Evolutionary conservation across 2,329 filamentous ascomycete genomes (phyloP).

Genomic region (Diaporthe velutina): DNA sequence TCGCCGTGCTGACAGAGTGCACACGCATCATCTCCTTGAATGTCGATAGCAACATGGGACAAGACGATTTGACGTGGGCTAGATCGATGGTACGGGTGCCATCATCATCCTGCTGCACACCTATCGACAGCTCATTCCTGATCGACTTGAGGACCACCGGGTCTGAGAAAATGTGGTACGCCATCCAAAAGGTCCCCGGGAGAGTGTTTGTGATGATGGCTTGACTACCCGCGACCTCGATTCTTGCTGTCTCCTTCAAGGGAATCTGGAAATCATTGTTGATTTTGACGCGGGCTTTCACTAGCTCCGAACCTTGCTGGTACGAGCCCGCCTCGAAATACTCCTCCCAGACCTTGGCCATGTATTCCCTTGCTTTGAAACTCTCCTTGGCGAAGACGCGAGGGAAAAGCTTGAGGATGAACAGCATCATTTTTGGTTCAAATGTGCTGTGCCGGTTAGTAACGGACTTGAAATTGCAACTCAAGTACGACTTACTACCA

Average conservation of each 20-base stretch:
- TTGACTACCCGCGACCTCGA: slow-evolving; percentile 51
- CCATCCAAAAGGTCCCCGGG: slow-evolving; percentile 54
- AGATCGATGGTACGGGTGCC: slow-evolving; percentile 44
- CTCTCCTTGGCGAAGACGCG: not conserved
- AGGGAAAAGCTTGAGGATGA: slow-evolving; percentile 30
- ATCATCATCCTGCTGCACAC: not conserved
- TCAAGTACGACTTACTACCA: slow-evolving; percentile 15
- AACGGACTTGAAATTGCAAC: not conserved
- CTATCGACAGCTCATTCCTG: slow-evolving; percentile 42
- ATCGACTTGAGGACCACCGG: slow-evolving; percentile 46
- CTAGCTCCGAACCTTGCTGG: slow-evolving; percentile 23
- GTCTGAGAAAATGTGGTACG: slow-evolving; percentile 52
- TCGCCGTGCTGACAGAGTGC: slow-evolving; percentile 49
- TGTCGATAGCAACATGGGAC: slow-evolving; percentile 53
- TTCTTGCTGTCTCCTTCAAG: slow-evolving; percentile 23
- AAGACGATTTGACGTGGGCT: slow-evolving; percentile 47
- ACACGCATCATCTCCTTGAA: slow-evolving; percentile 51
- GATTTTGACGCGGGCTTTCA: slow-evolving; percentile 15
- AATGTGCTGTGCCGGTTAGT: slow-evolving; percentile 19
- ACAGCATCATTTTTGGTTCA: slow-evolving; percentile 29
- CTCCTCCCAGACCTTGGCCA: slow-evolving; percentile 15
- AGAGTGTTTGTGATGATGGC: slow-evolving; percentile 54
- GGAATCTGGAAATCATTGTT: slow-evolving; percentile 10
- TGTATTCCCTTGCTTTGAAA: slow-evolving; percentile 18
- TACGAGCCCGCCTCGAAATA: slow-evolving; percentile 21